Percentiles rank a stretch among this genome's conserved stretches.
These are phyloP conservation scores for Ophiocytium majus DNA, from an alignment of 352 stramenopile genomes.

Conservation along the genomic window DNA sequence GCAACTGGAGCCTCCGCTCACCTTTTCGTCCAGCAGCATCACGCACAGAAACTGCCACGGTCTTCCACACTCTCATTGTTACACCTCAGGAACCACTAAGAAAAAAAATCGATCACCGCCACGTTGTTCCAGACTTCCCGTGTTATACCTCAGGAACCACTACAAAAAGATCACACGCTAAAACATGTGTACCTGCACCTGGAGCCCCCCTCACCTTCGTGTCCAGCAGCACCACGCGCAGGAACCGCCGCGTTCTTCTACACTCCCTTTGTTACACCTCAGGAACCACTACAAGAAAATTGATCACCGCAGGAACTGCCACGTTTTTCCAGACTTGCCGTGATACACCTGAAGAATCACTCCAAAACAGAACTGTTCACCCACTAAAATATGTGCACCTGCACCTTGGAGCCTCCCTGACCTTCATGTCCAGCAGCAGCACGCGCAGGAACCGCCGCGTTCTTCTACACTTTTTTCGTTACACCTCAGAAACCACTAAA, in stretches of 20 bases:
- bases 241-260: conserved; percentile 63
- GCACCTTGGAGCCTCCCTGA: no score
- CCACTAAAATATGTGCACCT: no score
- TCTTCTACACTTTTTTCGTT: background rate
- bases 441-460: conserved; percentile 48
- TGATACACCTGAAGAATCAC: background rate
- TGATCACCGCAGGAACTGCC: background rate
- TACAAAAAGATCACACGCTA: no score
- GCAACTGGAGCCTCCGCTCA: no score
- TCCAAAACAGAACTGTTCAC: background rate
- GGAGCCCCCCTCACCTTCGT: conserved; percentile 38
- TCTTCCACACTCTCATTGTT: no score
- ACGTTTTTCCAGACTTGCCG: background rate
- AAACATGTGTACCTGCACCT: no score
- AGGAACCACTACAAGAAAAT: background rate
- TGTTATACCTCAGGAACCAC: background rate
- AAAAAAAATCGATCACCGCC: background rate
- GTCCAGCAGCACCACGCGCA: conserved; percentile 49
- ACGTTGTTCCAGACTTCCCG: background rate
- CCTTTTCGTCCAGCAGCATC: conserved; percentile 33
- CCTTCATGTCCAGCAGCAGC: conserved; percentile 38
- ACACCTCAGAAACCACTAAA: no score
- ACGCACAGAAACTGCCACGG: conserved; percentile 48
- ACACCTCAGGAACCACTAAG: no score
- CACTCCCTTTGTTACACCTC: background rate